phyloP scores from a whole-genome alignment of 345 rosid species.

The Kernera saxatilis region DNA sequence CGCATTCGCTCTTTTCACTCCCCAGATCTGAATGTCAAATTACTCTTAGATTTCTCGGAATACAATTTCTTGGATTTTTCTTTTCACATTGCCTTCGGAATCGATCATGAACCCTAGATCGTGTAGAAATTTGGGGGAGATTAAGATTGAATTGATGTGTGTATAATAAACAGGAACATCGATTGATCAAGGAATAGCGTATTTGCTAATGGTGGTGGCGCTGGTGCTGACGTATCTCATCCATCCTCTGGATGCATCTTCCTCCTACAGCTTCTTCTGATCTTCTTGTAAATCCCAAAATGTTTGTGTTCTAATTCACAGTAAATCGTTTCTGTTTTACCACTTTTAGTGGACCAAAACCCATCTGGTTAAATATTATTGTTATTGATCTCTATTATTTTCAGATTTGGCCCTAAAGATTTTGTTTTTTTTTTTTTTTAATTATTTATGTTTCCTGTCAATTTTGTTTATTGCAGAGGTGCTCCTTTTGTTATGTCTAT shows the following conservation, averaged over 20 bases:
- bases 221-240: conserved; percentile 59
- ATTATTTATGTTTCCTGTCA: too few relatives aligned
- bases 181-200: conserved; percentile 64
- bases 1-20: not conserved
- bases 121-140: too few relatives aligned
- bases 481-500: too few relatives aligned
- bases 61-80: not conserved
- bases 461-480: too few relatives aligned
- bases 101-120: not conserved
- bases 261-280: conserved; percentile 14
- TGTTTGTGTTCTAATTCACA: too few relatives aligned
- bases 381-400: not conserved
- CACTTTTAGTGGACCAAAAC: not conserved
- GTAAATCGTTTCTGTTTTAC: too few relatives aligned
- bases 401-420: too few relatives aligned
- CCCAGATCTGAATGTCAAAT: not conserved
- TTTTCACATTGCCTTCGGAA: not conserved
- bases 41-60: not conserved
- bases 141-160: too few relatives aligned
- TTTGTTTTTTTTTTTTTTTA: too few relatives aligned
- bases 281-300: not conserved
- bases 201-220: conserved; percentile 59
- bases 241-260: conserved; percentile 47
- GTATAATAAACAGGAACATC: conserved; percentile 46
- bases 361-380: too few relatives aligned